These are phyloP conservation scores for Oxyria digyna DNA, from an alignment of 148 eudicot genomes.

Conservation along the genomic window DNA sequence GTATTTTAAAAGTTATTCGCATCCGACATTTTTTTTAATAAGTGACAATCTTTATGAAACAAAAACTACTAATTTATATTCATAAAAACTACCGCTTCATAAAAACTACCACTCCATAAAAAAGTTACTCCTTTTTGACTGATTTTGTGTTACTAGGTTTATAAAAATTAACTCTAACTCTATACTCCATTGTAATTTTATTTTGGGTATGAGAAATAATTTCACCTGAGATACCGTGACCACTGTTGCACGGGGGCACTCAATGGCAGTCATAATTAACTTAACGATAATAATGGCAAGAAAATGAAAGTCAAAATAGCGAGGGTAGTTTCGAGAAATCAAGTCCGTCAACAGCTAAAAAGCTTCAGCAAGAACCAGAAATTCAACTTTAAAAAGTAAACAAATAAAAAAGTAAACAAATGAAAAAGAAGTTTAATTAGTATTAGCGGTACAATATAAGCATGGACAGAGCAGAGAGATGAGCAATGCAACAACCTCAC, in stretches of 20 bases:
- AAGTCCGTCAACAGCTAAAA: conserved; percentile 5
- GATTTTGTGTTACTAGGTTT: too few relatives aligned
- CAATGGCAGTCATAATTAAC: conserved; percentile 6
- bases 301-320: conserved; percentile 1
- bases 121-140: too few relatives aligned
- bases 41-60: too few relatives aligned
- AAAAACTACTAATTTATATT: too few relatives aligned
- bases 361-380: background rate
- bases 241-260: conserved; percentile 9
- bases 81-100: too few relatives aligned
- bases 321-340: background rate
- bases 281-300: conserved; percentile 6
- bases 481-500: background rate
- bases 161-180: too few relatives aligned
- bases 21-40: too few relatives aligned
- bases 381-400: conserved; percentile 5
- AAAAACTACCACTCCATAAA: too few relatives aligned
- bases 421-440: background rate
- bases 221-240: conserved; percentile 2
- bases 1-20: too few relatives aligned
- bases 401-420: background rate
- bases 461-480: background rate
- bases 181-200: too few relatives aligned
- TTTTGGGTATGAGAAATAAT: background rate
- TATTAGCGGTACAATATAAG: conserved; percentile 3